These are phyloP conservation scores for Exophiala phaeomuriformis DNA, from an alignment of 2,329 filamentous ascomycete genomes.

Conservation along the genomic window DNA sequence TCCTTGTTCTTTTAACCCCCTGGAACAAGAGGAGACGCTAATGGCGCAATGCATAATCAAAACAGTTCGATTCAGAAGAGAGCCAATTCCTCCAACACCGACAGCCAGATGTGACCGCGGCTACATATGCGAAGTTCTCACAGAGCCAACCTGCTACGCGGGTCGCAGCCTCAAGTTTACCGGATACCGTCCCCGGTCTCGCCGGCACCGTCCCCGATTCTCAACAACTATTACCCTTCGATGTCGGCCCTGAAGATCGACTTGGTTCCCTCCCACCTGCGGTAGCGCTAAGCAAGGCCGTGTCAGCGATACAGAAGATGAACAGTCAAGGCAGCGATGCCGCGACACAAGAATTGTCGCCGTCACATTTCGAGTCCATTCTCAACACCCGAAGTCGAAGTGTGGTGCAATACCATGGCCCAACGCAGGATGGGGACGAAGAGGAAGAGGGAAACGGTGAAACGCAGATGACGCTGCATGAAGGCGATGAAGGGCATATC, in stretches of 20 bases:
- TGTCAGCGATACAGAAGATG: constrained; percentile 28
- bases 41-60: constrained; percentile 15
- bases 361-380: constrained; percentile 38
- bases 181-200: constrained; percentile 20
- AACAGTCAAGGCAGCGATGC: constrained; percentile 32
- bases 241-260: constrained; percentile 11
- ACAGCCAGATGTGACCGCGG: constrained; percentile 4
- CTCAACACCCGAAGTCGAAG: constrained; percentile 33
- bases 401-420: constrained; percentile 22
- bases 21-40: constrained; percentile 9
- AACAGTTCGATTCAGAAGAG: constrained; percentile 11
- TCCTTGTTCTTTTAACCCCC: background rate
- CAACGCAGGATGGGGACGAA: constrained; percentile 11
- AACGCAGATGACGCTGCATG: constrained; percentile 32
- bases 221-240: constrained; percentile 7
- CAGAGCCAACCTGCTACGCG: background rate
- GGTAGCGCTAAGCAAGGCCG: constrained; percentile 1
- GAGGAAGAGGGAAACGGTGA: constrained; percentile 27
- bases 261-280: constrained; percentile 2
- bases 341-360: constrained; percentile 41
- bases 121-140: background rate
- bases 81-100: constrained; percentile 1
- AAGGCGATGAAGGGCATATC: constrained; percentile 32
- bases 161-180: background rate
- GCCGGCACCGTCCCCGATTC: constrained; percentile 23